Percentiles rank a stretch among this genome's conserved stretches.
Evolutionary conservation across 2,329 filamentous ascomycete genomes (phyloP).

Genomic region (Fusarium verrucosum): DNA sequence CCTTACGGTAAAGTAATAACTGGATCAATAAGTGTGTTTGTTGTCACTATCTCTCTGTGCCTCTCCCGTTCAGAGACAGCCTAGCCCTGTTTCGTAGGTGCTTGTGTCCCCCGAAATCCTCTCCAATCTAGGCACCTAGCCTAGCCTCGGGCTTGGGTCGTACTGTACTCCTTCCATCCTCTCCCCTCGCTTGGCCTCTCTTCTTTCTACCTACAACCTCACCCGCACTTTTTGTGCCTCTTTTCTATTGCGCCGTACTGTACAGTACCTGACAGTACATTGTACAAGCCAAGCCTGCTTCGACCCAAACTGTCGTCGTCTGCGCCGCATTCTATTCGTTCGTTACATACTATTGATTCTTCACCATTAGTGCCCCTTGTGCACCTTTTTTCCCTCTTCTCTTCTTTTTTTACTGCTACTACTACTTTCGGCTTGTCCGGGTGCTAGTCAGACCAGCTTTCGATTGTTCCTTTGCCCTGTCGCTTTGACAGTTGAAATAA

Average conservation of each 20-base stretch:
- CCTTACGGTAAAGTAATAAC: too few species aligned
- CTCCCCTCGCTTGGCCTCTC: slow-evolving; percentile 4
- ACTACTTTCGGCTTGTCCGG: slow-evolving; percentile 23
- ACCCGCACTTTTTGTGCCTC: slow-evolving; percentile 31
- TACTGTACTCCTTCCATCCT: slow-evolving; percentile 15
- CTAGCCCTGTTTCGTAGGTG: slow-evolving; percentile 27
- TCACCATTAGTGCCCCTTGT: slow-evolving; percentile 8
- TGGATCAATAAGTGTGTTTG: not conserved
- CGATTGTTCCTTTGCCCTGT: slow-evolving; percentile 15
- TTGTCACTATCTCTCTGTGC: not conserved
- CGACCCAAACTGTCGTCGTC: slow-evolving; percentile 38
- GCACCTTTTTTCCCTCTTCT: not conserved
- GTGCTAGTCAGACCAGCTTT: slow-evolving; percentile 27
- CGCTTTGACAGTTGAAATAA: slow-evolving; percentile 25
- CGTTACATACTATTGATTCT: slow-evolving; percentile 24
- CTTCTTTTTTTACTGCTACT: slow-evolving; percentile 2
- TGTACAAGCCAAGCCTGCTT: slow-evolving; percentile 32
- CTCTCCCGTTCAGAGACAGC: not conserved
- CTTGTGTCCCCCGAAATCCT: slow-evolving; percentile 25
- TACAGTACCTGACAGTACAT: too few species aligned
- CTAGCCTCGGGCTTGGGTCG: slow-evolving; percentile 3
- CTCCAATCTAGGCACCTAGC: slow-evolving; percentile 13
- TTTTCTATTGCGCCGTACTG: not conserved
- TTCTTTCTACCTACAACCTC: slow-evolving; percentile 18
- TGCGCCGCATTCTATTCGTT: slow-evolving; percentile 37